Percentiles rank a stretch among this genome's conserved stretches.
Conservation (phyloP, 2,329 filamentous ascomycete genomes). For the Aschersonia sp. region DNA sequence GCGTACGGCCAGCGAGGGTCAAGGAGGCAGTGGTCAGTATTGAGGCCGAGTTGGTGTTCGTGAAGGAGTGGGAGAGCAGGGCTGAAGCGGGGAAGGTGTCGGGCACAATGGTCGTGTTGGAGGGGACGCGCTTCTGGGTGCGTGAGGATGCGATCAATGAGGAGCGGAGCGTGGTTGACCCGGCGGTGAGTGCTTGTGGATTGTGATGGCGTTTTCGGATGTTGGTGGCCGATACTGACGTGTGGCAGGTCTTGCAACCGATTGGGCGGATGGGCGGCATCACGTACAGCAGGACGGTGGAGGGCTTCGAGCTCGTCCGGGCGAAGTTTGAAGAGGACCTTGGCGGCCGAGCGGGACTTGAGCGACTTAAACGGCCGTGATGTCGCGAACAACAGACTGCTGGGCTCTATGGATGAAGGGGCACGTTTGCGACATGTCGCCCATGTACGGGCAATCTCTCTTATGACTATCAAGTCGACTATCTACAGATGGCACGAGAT, state of each 20-base stretch:
- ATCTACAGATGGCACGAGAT: too few relatives aligned
- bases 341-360: constrained; percentile 36
- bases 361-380: constrained; percentile 21
- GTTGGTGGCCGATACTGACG: background rate
- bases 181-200: constrained; percentile 34
- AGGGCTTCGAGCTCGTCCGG: constrained; percentile 58
- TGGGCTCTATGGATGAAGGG: background rate
- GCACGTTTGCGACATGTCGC: too few relatives aligned
- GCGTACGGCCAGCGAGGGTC: constrained; percentile 57
- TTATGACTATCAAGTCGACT: too few relatives aligned
- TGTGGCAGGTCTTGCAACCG: constrained; percentile 49
- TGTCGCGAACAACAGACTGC: background rate
- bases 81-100: constrained; percentile 57
- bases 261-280: constrained; percentile 75
- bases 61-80: constrained; percentile 63
- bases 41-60: constrained; percentile 65
- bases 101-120: constrained; percentile 60
- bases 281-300: constrained; percentile 58
- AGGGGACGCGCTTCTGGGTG: constrained; percentile 80
- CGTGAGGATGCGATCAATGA: constrained; percentile 78
- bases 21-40: constrained; percentile 72
- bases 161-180: constrained; percentile 59
- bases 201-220: background rate
- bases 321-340: constrained; percentile 41
- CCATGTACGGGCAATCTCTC: too few relatives aligned